Percentiles rank a stretch among this genome's conserved stretches.
phyloP scores from a whole-genome alignment of 1,139 yeast species.

The Magnusiomyces fungicola region DNA sequence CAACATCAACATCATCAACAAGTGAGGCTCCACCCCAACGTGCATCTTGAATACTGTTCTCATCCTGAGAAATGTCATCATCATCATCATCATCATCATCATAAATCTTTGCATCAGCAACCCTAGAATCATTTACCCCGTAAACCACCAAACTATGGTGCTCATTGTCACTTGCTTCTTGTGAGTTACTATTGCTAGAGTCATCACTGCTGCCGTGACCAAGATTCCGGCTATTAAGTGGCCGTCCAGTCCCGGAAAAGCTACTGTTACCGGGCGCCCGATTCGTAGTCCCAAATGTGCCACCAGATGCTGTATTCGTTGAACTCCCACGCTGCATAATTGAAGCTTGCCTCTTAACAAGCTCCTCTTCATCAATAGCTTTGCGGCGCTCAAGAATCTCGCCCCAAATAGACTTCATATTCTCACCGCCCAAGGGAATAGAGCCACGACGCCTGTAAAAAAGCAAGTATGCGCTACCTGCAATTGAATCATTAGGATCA shows the following conservation, averaged over 20 bases:
- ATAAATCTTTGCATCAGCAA: too few species aligned
- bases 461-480: conserved; percentile 79
- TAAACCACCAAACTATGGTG: too few species aligned
- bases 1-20: conserved; percentile 5
- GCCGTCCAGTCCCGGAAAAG: conserved; percentile 1
- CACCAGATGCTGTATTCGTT: too few species aligned
- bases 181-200: not conserved
- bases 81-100: conserved; percentile 5
- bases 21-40: conserved; percentile 2
- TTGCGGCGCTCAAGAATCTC: conserved; percentile 13
- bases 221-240: conserved; percentile 1
- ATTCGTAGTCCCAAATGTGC: too few species aligned
- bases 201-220: not conserved
- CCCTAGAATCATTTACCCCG: too few species aligned
- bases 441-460: conserved; percentile 62
- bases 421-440: conserved; percentile 30
- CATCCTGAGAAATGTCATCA: conserved; percentile 6
- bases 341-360: too few species aligned
- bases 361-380: not conserved
- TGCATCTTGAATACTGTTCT: conserved; percentile 3
- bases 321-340: too few species aligned
- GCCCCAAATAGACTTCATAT: conserved; percentile 29
- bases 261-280: not conserved
- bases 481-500: conserved; percentile 52
- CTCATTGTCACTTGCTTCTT: too few species aligned